Evolutionary conservation across 2,329 filamentous ascomycete species (phyloP).

Genomic region (Zasmidium cellare): DNA sequence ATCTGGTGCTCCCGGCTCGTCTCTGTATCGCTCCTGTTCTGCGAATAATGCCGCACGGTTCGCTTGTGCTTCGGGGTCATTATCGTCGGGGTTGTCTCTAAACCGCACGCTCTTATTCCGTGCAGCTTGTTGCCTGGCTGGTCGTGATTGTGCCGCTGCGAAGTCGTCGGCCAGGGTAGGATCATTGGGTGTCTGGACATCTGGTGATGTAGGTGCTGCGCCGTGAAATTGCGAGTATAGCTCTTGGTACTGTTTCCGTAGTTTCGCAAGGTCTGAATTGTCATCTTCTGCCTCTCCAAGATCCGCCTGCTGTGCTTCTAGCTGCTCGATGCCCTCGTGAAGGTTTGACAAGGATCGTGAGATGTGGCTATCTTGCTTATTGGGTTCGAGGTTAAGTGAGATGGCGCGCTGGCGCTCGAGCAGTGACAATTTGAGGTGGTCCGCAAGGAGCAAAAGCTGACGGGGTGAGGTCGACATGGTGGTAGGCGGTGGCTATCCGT

Average conservation of each 20-base stretch:
- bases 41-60: constrained; percentile 60
- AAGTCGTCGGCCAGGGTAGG: constrained; percentile 64
- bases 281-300: constrained; percentile 57
- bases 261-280: constrained; percentile 62
- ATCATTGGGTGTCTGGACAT: constrained; percentile 64
- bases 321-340: constrained; percentile 70
- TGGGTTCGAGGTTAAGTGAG: constrained; percentile 73
- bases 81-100: constrained; percentile 59
- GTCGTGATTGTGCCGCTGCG: constrained; percentile 54
- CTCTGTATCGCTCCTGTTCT: constrained; percentile 57
- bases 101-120: constrained; percentile 66
- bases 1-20: constrained; percentile 60
- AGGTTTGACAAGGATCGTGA: constrained; percentile 85
- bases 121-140: constrained; percentile 40
- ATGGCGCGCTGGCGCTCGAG: constrained; percentile 87
- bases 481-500: not conserved
- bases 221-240: constrained; percentile 80
- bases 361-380: constrained; percentile 84
- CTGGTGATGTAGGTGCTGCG: constrained; percentile 52
- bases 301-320: constrained; percentile 66
- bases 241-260: constrained; percentile 74
- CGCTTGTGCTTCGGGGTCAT: constrained; percentile 50
- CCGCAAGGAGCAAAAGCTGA: constrained; percentile 88
- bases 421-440: constrained; percentile 94
- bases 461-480: constrained; percentile 42